Conservation (phyloP, 768 basidiomycete genomes). For the Trametes gibbosa region DNA sequence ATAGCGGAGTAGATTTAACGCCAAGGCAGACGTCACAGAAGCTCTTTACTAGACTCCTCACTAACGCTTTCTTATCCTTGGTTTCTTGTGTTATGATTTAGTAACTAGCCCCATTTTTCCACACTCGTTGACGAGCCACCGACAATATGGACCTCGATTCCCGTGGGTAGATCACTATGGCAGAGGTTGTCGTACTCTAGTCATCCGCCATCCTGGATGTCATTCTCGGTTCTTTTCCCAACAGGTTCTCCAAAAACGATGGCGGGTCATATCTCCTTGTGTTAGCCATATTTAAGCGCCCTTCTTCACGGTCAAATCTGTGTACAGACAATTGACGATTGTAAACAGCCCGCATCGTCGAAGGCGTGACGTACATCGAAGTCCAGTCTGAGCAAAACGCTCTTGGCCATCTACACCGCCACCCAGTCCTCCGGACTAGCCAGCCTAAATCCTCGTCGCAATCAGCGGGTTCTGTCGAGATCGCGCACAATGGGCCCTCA, state of each 20-base stretch:
- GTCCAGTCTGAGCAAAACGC: conserved; percentile 35
- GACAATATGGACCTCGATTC: conserved; percentile 28
- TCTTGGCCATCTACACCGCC: conserved; percentile 54
- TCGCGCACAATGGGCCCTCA: conserved; percentile 28
- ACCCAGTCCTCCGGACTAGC: conserved; percentile 38
- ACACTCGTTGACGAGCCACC: neutral
- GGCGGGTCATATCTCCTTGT: conserved; percentile 67
- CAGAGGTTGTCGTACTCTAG: conserved; percentile 59
- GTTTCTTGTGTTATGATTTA: neutral
- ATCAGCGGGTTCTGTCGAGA: conserved; percentile 37
- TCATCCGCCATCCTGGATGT: conserved; percentile 49
- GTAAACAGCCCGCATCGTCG: conserved; percentile 53
- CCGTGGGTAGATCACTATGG: conserved; percentile 54
- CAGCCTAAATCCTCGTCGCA: conserved; percentile 40
- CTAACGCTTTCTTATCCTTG: neutral
- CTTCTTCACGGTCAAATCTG: conserved; percentile 22
- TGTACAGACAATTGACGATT: neutral
- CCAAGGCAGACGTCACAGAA: neutral
- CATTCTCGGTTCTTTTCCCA: conserved; percentile 44
- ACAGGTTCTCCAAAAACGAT: conserved; percentile 55
- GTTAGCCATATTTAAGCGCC: conserved; percentile 47
- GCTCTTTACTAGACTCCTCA: neutral
- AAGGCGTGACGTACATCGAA: conserved; percentile 58
- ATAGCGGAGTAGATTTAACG: neutral
- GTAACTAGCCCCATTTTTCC: neutral